A percentile compares a stretch with the other conserved stretches of the same genome.
These are phyloP conservation scores for Saksenaea oblongispora DNA, from an alignment of 371 early-diverging fungal species.

Conservation along the genomic window DNA sequence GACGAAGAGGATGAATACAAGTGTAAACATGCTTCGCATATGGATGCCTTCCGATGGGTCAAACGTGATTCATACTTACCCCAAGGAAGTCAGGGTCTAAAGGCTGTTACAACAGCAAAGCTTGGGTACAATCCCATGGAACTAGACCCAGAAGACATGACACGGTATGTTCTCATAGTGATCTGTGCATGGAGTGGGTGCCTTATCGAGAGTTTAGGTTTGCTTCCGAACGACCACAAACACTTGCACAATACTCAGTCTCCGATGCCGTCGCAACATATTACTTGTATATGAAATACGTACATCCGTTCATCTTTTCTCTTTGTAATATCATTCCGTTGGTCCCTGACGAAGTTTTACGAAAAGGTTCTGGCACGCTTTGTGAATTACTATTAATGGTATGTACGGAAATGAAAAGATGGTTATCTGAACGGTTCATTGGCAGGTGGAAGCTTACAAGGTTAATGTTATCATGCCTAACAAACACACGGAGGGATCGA, in stretches of 20 bases:
- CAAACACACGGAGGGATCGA: slow-evolving; percentile 81
- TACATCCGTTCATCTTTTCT: slow-evolving; percentile 99
- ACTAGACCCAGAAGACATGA: slow-evolving; percentile 99
- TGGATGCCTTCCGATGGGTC: slow-evolving; percentile 99
- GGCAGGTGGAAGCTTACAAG: slow-evolving; percentile 86
- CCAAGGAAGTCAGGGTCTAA: slow-evolving; percentile 96
- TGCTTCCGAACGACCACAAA: slow-evolving; percentile 94
- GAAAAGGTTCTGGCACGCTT: slow-evolving; percentile 98
- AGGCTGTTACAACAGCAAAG: slow-evolving; percentile 96
- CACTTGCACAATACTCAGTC: slow-evolving; percentile 98
- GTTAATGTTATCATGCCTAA: slow-evolving; percentile 97
- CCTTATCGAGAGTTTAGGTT: slow-evolving; percentile 44
- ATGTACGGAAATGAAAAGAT: slow-evolving; percentile 9
- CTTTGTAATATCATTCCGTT: slow-evolving; percentile 99
- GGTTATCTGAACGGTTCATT: background rate
- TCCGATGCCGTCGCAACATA: slow-evolving; percentile 99
- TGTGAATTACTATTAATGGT: slow-evolving; percentile 99
- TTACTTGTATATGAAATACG: slow-evolving; percentile 99
- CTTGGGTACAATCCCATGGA: slow-evolving; percentile 99
- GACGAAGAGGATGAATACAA: slow-evolving; percentile 88
- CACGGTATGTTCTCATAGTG: slow-evolving; percentile 45
- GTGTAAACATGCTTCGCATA: slow-evolving; percentile 90
- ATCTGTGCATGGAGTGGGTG: background rate
- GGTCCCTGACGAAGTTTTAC: slow-evolving; percentile 95
- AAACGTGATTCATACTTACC: slow-evolving; percentile 99